Evolutionary conservation across 1,284 basidiomycete species (phyloP).

Genomic region (Bjerkandera adusta): DNA sequence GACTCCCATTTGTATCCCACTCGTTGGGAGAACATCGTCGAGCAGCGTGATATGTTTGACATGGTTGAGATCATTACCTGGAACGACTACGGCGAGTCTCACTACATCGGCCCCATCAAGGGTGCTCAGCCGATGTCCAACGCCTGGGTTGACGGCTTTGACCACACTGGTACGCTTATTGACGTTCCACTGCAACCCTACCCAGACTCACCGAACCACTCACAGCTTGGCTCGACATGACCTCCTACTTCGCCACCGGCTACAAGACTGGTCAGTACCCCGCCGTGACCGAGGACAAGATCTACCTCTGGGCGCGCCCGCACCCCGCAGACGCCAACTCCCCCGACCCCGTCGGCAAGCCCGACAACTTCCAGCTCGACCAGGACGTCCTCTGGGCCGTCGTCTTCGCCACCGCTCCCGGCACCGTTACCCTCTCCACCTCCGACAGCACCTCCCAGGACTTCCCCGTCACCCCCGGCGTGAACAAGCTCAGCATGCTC

Average conservation of each 20-base stretch:
- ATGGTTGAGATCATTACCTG: slow-evolving; percentile 42
- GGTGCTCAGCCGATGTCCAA: slow-evolving; percentile 53
- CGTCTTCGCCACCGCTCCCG: slow-evolving; percentile 58
- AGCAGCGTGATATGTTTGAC: slow-evolving; percentile 53
- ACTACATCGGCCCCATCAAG: slow-evolving; percentile 58
- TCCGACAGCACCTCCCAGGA: slow-evolving; percentile 43
- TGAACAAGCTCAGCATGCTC: slow-evolving; percentile 63
- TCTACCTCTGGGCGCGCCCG: slow-evolving; percentile 74
- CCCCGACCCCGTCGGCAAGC: slow-evolving; percentile 51
- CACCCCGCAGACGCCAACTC: slow-evolving; percentile 57
- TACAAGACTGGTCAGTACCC: slow-evolving; percentile 78
- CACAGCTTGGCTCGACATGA: slow-evolving; percentile 62
- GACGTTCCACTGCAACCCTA: not conserved
- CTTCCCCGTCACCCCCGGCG: slow-evolving; percentile 54
- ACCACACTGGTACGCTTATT: slow-evolving; percentile 39
- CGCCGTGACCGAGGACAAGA: slow-evolving; percentile 57
- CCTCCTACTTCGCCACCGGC: slow-evolving; percentile 67
- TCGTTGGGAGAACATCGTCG: slow-evolving; percentile 74
- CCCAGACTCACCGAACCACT: not conserved
- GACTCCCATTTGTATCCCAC: slow-evolving; percentile 70
- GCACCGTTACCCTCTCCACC: slow-evolving; percentile 49
- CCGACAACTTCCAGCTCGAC: slow-evolving; percentile 54
- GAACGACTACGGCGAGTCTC: slow-evolving; percentile 39
- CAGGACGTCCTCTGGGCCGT: slow-evolving; percentile 64
- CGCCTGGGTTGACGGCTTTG: slow-evolving; percentile 34